These are phyloP conservation scores for Botrytis hyacinthi DNA, from an alignment of 2,329 filamentous ascomycete species.

Conservation along the genomic window DNA sequence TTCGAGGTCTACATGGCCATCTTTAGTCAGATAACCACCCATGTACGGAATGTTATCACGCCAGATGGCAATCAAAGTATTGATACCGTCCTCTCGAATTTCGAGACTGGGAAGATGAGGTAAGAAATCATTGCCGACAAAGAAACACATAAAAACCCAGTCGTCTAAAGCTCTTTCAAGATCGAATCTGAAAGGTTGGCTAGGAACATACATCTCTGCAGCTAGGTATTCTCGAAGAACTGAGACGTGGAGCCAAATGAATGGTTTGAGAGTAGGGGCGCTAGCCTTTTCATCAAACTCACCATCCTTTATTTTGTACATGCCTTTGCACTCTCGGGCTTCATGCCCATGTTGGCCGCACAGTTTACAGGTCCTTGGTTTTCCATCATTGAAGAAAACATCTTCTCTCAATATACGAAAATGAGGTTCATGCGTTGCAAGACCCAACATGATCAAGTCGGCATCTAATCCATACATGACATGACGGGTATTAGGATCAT, in stretches of 20 bases:
- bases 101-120: constrained; percentile 96
- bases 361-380: constrained; percentile 75
- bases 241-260: constrained; percentile 96
- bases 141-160: constrained; percentile 99
- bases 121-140: constrained; percentile 97
- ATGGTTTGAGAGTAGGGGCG: constrained; percentile 73
- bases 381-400: constrained; percentile 88
- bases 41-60: constrained; percentile 85
- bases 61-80: constrained; percentile 96
- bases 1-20: constrained; percentile 84
- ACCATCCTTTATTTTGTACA: constrained; percentile 72
- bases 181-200: constrained; percentile 84
- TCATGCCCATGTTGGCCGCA: constrained; percentile 94
- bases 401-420: constrained; percentile 96
- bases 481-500: constrained; percentile 95
- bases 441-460: constrained; percentile 96
- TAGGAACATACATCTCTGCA: constrained; percentile 80
- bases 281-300: constrained; percentile 81
- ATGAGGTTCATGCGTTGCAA: constrained; percentile 95
- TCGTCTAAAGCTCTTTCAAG: constrained; percentile 93
- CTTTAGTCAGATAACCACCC: constrained; percentile 95
- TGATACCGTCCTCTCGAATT: constrained; percentile 95
- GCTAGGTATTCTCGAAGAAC: constrained; percentile 90
- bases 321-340: constrained; percentile 78
- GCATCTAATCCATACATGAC: constrained; percentile 98